phyloP scores from a whole-genome alignment of 1,284 basidiomycete species.

The Coriolopsis trogii region DNA sequence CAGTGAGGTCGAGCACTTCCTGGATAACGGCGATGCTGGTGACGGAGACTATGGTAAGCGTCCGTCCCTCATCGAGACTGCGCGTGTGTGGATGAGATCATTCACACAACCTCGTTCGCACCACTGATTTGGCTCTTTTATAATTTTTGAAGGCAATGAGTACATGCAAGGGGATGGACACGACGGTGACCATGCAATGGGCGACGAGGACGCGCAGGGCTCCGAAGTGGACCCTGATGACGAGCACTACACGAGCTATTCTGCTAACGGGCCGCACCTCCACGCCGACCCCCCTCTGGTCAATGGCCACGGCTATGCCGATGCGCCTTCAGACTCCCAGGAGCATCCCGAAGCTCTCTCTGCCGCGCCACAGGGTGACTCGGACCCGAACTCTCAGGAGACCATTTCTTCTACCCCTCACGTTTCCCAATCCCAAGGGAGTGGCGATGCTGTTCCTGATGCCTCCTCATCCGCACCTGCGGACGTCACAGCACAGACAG shows the following conservation, averaged over 20 bases:
- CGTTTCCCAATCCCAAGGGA: constrained; percentile 27
- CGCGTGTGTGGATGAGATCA: constrained; percentile 36
- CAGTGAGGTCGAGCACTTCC: constrained; percentile 44
- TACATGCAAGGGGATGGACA: constrained; percentile 39
- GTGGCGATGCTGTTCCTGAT: constrained; percentile 45
- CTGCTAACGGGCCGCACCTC: constrained; percentile 26
- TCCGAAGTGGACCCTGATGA: constrained; percentile 35
- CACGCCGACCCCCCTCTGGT: constrained; percentile 25
- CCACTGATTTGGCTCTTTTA: constrained; percentile 53
- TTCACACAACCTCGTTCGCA: constrained; percentile 42
- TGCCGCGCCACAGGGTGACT: constrained; percentile 8
- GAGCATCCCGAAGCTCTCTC: constrained; percentile 17
- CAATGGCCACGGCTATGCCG: constrained; percentile 27
- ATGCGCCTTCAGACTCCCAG: constrained; percentile 28
- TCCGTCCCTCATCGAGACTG: constrained; percentile 35
- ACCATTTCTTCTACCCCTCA: constrained; percentile 21
- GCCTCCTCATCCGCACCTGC: constrained; percentile 43
- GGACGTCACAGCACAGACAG: constrained; percentile 34
- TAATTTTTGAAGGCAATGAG: constrained; percentile 53
- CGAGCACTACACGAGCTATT: constrained; percentile 33
- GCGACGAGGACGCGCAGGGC: constrained; percentile 32
- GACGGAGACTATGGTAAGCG: constrained; percentile 50
- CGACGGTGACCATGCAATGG: constrained; percentile 36
- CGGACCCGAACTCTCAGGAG: constrained; percentile 21
- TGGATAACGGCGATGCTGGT: constrained; percentile 38